Conservation (phyloP, 306 rosid genomes). For the Malus fusca region DNA sequence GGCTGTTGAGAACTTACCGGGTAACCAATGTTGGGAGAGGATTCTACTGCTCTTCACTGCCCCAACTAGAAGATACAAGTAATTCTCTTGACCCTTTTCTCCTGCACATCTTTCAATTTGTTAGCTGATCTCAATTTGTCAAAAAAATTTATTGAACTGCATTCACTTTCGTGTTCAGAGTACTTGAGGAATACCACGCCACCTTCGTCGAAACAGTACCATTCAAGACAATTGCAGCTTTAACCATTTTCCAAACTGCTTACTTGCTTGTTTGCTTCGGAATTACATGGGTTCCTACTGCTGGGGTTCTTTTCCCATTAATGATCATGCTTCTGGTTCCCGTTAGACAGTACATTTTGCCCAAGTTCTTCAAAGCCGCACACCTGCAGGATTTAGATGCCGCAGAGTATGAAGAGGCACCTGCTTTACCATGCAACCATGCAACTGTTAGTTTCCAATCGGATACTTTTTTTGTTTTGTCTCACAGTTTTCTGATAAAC, state of each 20-base stretch:
- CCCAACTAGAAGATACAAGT: conserved; percentile 72
- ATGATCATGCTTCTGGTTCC: conserved; percentile 90
- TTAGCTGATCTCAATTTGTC: neutral
- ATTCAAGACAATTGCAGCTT: conserved; percentile 57
- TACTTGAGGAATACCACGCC: conserved; percentile 54
- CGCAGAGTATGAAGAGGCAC: conserved; percentile 65
- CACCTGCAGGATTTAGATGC: conserved; percentile 83
- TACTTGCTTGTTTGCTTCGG: conserved; percentile 77
- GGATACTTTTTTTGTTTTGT: neutral
- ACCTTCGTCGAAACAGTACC: conserved; percentile 68
- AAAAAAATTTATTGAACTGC: neutral
- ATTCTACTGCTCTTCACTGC: conserved; percentile 60
- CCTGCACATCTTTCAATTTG: neutral
- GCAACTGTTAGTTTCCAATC: conserved; percentile 32
- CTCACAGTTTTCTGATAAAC: neutral
- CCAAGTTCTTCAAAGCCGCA: conserved; percentile 63
- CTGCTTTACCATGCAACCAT: conserved; percentile 41
- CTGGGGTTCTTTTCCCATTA: conserved; percentile 73
- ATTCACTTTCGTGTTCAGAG: conserved; percentile 30
- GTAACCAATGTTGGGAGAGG: conserved; percentile 83
- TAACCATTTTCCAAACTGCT: conserved; percentile 56
- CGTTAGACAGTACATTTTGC: conserved; percentile 71
- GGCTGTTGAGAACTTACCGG: conserved; percentile 82
- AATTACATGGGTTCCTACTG: conserved; percentile 71
- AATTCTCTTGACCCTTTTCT: conserved; percentile 13